phyloP scores from a whole-genome alignment of 331 rosid genomes.

The Acacia pycnantha region DNA sequence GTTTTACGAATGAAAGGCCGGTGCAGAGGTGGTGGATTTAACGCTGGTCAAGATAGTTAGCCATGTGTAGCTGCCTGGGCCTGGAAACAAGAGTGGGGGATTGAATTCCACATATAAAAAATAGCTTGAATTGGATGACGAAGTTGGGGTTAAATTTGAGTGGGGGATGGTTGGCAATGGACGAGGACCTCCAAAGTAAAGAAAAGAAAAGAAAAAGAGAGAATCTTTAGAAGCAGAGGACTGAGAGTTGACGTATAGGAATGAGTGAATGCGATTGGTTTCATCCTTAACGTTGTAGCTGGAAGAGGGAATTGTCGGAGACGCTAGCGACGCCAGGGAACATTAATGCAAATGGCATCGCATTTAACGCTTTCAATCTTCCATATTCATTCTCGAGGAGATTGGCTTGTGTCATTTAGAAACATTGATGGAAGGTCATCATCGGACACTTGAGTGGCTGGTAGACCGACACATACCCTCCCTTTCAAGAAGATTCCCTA shows the following conservation, averaged over 20 bases:
- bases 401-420: not conserved
- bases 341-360: not conserved
- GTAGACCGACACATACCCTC: not conserved
- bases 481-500: not conserved
- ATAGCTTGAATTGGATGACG: not conserved
- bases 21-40: not conserved
- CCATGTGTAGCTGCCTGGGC: not conserved
- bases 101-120: not conserved
- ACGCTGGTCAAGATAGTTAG: not conserved
- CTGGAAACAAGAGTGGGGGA: not conserved
- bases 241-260: not conserved
- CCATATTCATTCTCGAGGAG: not conserved
- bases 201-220: not conserved
- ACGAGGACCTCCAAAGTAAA: not conserved
- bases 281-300: not conserved
- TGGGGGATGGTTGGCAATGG: not conserved
- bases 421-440: not conserved
- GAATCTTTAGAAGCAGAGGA: not conserved
- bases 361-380: not conserved
- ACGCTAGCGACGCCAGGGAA: not conserved
- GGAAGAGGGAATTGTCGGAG: constrained; percentile 19
- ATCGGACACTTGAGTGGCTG: not conserved
- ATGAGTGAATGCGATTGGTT: not conserved
- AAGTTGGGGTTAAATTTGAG: not conserved
- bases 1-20: too few relatives aligned